A percentile compares a stretch with the other conserved stretches of the same genome.
These are phyloP conservation scores for Amniculicola lignicola DNA, from an alignment of 495 filamentous ascomycete genomes.

Conservation along the genomic window DNA sequence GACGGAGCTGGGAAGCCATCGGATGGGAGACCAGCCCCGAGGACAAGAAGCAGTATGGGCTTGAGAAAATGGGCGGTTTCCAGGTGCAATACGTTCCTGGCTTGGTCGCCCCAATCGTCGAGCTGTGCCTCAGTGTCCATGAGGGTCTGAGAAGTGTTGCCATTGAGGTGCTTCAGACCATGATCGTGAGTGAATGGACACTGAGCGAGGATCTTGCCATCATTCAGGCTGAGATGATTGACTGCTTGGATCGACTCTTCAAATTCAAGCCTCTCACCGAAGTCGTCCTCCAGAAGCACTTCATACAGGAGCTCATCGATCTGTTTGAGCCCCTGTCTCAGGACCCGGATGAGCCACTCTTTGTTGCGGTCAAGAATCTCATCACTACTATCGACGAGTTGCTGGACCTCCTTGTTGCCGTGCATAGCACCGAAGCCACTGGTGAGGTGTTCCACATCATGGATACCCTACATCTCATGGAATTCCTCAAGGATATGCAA, in stretches of 20 bases:
- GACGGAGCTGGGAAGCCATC: slow-evolving; percentile 89
- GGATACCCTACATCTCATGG: slow-evolving; percentile 88
- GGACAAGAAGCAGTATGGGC: slow-evolving; percentile 66
- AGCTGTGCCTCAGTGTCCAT: slow-evolving; percentile 91
- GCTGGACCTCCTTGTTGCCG: slow-evolving; percentile 87
- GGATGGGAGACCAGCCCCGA: slow-evolving; percentile 90
- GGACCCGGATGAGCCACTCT: slow-evolving; percentile 67
- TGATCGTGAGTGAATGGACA: slow-evolving; percentile 99
- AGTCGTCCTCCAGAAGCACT: slow-evolving; percentile 85
- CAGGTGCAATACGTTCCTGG: slow-evolving; percentile 97
- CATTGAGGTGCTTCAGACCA: slow-evolving; percentile 88
- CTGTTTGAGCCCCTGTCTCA: slow-evolving; percentile 71
- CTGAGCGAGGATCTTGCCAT: slow-evolving; percentile 86
- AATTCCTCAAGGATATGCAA: slow-evolving; percentile 94
- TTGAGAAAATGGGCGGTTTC: slow-evolving; percentile 87
- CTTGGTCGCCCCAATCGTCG: slow-evolving; percentile 85
- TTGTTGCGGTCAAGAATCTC: slow-evolving; percentile 70
- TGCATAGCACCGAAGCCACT: slow-evolving; percentile 73
- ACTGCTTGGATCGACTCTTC: slow-evolving; percentile 88
- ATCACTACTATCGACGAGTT: slow-evolving; percentile 84
- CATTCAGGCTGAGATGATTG: slow-evolving; percentile 95
- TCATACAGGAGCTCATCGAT: slow-evolving; percentile 78
- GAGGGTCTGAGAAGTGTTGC: slow-evolving; percentile 86
- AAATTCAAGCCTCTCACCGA: slow-evolving; percentile 84
- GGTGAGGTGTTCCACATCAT: slow-evolving; percentile 76